Conservation (phyloP, 116 monocot genomes). For the Thalassia testudinum region DNA sequence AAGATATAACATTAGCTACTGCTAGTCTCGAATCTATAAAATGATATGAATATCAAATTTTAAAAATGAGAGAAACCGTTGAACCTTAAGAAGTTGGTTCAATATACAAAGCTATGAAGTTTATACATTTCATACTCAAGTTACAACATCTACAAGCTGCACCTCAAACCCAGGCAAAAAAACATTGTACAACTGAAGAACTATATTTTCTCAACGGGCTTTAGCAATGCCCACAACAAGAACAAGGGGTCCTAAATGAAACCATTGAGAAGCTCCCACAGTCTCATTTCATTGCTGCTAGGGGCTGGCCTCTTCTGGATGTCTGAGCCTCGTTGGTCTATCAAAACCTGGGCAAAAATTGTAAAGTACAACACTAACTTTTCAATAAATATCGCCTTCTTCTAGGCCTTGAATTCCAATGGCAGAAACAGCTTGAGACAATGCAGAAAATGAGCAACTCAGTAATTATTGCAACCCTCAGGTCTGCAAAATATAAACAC, state of each 20-base stretch:
- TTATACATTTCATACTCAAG: too few species aligned
- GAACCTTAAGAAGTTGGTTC: too few species aligned
- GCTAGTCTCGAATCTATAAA: too few species aligned
- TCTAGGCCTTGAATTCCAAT: neutral
- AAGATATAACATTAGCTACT: too few species aligned
- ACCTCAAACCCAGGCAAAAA: neutral
- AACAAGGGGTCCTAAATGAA: neutral
- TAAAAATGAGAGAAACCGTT: too few species aligned
- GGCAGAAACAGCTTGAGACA: constrained; percentile 5
- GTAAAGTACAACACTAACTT: constrained; percentile 1
- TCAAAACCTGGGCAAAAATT: neutral
- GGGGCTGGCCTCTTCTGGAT: too few species aligned
- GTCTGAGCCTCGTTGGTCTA: neutral
- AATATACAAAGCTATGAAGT: too few species aligned
- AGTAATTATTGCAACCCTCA: constrained; percentile 25
- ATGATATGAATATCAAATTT: too few species aligned
- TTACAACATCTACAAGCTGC: too few species aligned
- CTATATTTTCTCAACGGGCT: neutral
- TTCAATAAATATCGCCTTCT: constrained; percentile 1
- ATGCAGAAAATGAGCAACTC: constrained; percentile 19
- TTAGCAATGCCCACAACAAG: too few species aligned
- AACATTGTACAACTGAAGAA: neutral
- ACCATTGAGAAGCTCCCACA: neutral
- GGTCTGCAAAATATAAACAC: constrained; percentile 27
- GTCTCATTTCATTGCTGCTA: neutral